These are phyloP conservation scores for Leishmania turanica DNA, from an alignment of 208 protist species.

Conservation along the genomic window DNA sequence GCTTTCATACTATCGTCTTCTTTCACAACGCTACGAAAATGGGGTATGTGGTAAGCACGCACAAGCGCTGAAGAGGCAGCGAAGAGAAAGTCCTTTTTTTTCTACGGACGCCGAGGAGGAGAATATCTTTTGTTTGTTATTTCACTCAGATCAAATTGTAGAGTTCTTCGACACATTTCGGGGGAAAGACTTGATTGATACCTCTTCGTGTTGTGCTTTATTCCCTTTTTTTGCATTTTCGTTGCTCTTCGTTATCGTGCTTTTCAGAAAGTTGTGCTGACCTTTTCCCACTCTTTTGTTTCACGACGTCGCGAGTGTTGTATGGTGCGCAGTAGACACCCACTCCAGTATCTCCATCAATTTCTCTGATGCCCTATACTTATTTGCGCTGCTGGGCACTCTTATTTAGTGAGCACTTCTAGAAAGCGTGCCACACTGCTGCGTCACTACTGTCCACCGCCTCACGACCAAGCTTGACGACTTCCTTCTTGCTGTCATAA, in stretches of 20 bases:
- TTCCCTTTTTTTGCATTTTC: not conserved
- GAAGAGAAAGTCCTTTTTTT: not conserved
- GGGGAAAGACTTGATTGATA: slow-evolving; percentile 16
- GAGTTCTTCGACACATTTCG: slow-evolving; percentile 5
- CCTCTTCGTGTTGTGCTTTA: not conserved
- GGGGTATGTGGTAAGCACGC: not conserved
- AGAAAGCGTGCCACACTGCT: not conserved
- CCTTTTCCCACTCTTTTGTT: not conserved
- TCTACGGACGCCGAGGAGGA: not conserved
- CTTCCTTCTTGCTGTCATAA: not conserved
- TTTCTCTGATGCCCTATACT: slow-evolving; percentile 10
- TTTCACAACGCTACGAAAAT: not conserved
- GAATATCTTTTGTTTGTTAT: not conserved
- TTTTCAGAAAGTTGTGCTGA: slow-evolving; percentile 3
- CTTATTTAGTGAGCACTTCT: not conserved
- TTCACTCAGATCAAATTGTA: not conserved
- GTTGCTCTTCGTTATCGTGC: slow-evolving; percentile 10
- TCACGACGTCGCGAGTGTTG: not conserved
- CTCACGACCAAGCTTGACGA: slow-evolving; percentile 3
- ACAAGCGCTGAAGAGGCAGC: not conserved
- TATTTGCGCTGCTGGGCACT: not conserved
- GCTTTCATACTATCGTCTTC: slow-evolving; percentile 10
- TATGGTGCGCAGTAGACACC: not conserved
- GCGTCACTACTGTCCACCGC: not conserved
- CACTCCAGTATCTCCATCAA: not conserved